phyloP scores from a whole-genome alignment of 371 early-diverging fungal species.

The Conidiobolus coronatus region DNA sequence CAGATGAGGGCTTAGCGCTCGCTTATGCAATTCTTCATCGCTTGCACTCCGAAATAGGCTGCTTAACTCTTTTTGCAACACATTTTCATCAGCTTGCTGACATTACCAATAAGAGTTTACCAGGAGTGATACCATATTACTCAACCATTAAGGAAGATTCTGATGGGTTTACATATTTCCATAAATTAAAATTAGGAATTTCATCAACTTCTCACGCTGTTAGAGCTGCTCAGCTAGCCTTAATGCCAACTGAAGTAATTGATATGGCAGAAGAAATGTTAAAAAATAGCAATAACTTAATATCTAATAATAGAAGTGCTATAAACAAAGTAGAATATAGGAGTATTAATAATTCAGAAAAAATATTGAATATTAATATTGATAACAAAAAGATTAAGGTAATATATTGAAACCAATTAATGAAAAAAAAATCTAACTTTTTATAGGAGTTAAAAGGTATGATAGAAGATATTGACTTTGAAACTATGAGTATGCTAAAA shows the following conservation, averaged over 20 bases:
- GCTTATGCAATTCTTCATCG: conserved; percentile 72
- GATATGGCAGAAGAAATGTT: not conserved
- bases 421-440: too few relatives aligned
- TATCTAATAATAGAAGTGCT: too few relatives aligned
- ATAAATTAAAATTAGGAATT: conserved; percentile 30
- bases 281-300: too few relatives aligned
- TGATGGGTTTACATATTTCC: conserved; percentile 29
- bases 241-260: conserved; percentile 14
- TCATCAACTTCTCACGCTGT: conserved; percentile 37
- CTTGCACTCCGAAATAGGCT: conserved; percentile 25
- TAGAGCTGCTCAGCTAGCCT: conserved; percentile 44
- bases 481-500: too few relatives aligned
- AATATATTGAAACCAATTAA: too few relatives aligned
- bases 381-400: too few relatives aligned
- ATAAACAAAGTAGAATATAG: too few relatives aligned
- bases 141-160: not conserved
- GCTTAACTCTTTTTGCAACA: conserved; percentile 64
- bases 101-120: conserved; percentile 2
- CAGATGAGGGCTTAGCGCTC: conserved; percentile 75
- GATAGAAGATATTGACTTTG: too few relatives aligned
- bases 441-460: too few relatives aligned
- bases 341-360: too few relatives aligned
- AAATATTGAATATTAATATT: too few relatives aligned
- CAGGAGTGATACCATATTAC: not conserved
- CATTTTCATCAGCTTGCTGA: conserved; percentile 81